Percentiles rank a stretch among this genome's conserved stretches.
Evolutionary conservation across 2,329 filamentous ascomycete genomes (phyloP).

Genomic region (Fusarium acutatum): DNA sequence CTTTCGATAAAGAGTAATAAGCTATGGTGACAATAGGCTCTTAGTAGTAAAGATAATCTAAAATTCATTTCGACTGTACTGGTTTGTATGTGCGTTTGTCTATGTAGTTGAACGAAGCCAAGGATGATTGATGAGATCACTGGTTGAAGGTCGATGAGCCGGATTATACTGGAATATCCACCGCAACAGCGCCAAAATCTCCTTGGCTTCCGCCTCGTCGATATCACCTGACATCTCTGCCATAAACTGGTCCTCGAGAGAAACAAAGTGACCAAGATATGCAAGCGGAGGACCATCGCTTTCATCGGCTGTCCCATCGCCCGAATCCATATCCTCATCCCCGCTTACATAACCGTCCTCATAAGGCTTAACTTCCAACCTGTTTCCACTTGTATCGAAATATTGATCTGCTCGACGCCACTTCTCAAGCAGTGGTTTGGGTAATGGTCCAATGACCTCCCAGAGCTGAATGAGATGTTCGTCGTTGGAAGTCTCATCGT

Average conservation of each 20-base stretch:
- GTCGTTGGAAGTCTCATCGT: neutral
- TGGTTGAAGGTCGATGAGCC: neutral
- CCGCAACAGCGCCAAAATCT: neutral
- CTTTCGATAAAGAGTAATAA: neutral
- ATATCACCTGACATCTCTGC: neutral
- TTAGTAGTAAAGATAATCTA: rapidly evolving
- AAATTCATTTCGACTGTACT: rapidly evolving
- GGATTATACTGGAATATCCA: neutral
- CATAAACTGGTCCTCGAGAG: neutral
- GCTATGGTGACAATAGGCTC: rapidly evolving
- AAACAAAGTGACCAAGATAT: neutral
- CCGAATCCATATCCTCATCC: neutral
- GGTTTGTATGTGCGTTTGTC: rapidly evolving
- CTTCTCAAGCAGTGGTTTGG: neutral
- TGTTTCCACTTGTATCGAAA: neutral
- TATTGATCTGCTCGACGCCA: neutral
- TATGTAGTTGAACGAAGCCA: neutral
- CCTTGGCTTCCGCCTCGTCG: rapidly evolving
- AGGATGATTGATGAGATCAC: neutral
- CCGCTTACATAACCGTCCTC: neutral
- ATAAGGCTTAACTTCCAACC: neutral
- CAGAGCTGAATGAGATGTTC: neutral
- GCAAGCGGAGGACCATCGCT: neutral
- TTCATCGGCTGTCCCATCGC: too few species aligned
- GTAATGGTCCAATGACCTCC: neutral